These are phyloP conservation scores for Punica granatum DNA, from an alignment of 345 rosid species.

Conservation along the genomic window DNA sequence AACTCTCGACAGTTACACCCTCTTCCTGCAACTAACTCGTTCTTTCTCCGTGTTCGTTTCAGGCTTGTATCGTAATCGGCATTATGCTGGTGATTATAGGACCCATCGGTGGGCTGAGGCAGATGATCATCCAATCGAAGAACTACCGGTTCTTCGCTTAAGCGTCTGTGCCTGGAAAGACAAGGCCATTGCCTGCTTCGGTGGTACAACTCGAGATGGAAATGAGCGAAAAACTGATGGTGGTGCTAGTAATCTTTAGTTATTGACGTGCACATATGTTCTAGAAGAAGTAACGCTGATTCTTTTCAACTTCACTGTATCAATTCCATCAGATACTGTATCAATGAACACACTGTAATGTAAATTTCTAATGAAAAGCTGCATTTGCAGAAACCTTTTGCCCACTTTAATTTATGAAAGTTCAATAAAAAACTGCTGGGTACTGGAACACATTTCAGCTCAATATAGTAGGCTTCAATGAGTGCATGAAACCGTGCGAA, in stretches of 20 bases:
- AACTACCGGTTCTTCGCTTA: conserved; percentile 45
- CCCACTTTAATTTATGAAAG: too few species aligned
- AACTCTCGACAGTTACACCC: not conserved
- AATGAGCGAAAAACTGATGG: too few species aligned
- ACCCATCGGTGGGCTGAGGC: conserved; percentile 67
- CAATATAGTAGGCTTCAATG: too few species aligned
- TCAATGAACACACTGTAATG: too few species aligned
- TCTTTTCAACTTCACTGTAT: not conserved
- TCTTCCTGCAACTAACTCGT: not conserved
- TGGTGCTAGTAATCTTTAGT: too few species aligned
- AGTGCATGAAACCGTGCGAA: too few species aligned
- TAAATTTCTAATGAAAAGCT: not conserved
- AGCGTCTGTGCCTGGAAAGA: not conserved
- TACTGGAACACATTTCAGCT: not conserved
- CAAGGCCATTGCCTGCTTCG: not conserved
- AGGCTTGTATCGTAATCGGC: conserved; percentile 65
- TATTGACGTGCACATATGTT: not conserved
- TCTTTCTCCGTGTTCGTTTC: conserved; percentile 3
- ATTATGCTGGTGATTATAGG: conserved; percentile 36
- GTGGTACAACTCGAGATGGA: not conserved
- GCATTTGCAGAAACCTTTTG: too few species aligned
- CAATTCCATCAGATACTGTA: too few species aligned
- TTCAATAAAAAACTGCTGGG: too few species aligned
- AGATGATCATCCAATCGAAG: conserved; percentile 43
- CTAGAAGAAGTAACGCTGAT: not conserved